Conservation (phyloP, 768 basidiomycete genomes). For the Agaricus subrufescens region DNA sequence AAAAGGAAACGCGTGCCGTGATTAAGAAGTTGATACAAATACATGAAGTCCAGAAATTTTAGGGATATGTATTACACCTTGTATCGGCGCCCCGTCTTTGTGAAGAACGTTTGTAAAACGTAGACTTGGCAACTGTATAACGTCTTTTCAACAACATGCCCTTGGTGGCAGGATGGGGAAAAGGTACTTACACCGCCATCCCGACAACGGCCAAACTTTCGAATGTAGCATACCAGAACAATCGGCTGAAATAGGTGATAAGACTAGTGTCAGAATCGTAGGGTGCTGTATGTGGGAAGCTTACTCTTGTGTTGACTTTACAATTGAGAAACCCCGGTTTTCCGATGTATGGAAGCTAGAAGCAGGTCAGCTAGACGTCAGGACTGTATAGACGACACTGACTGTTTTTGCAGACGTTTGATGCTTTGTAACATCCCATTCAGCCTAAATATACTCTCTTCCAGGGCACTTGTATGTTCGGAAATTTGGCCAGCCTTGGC, state of each 20-base stretch:
- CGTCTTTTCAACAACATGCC: constrained; percentile 2
- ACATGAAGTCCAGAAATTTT: constrained; percentile 2
- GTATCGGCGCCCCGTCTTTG: constrained; percentile 85
- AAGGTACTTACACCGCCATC: constrained; percentile 77
- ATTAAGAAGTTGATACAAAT: constrained; percentile 6
- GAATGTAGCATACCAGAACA: constrained; percentile 91
- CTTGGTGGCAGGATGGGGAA: not conserved
- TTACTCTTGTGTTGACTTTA: constrained; percentile 86
- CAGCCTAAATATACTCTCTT: constrained; percentile 93
- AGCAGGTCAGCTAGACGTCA: not conserved
- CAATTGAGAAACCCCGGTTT: constrained; percentile 89
- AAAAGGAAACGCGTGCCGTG: constrained; percentile 6
- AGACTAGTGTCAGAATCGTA: not conserved
- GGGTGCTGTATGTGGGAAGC: constrained; percentile 10
- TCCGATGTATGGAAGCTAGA: constrained; percentile 90
- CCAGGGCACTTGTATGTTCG: constrained; percentile 89
- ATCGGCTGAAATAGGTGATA: constrained; percentile 43
- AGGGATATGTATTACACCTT: constrained; percentile 53
- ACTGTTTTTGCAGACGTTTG: constrained; percentile 94
- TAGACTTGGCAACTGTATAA: constrained; percentile 77
- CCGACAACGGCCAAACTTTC: constrained; percentile 75
- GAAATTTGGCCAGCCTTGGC: constrained; percentile 84
- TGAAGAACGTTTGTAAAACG: constrained; percentile 94
- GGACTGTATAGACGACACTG: constrained; percentile 25
- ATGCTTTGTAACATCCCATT: constrained; percentile 85